phyloP scores from a whole-genome alignment of 768 basidiomycete genomes.

The Hemileccinum rubropunctum region DNA sequence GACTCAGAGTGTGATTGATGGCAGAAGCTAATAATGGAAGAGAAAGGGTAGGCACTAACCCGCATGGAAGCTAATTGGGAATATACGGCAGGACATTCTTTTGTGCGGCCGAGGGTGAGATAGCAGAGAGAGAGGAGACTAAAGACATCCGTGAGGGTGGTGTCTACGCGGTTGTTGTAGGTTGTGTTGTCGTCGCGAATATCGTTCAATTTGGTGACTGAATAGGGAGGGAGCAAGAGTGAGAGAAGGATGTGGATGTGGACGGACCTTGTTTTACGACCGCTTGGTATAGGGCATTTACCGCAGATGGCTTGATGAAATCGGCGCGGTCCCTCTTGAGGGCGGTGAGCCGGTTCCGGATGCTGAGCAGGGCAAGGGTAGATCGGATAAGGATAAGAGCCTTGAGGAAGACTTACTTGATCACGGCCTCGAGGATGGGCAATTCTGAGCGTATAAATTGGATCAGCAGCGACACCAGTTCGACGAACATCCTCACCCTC shows the following conservation, averaged over 20 bases:
- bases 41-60: conserved; percentile 52
- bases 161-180: conserved; percentile 90
- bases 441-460: conserved; percentile 57
- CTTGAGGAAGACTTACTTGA: conserved; percentile 61
- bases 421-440: conserved; percentile 90
- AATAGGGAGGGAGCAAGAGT: neutral
- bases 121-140: conserved; percentile 94
- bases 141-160: conserved; percentile 94
- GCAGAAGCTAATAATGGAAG: neutral
- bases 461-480: conserved; percentile 4
- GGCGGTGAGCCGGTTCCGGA: conserved; percentile 91
- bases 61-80: conserved; percentile 95
- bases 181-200: conserved; percentile 75
- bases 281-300: conserved; percentile 87
- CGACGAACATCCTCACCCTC: conserved; percentile 51
- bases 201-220: conserved; percentile 89
- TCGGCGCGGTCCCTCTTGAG: conserved; percentile 91
- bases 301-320: conserved; percentile 92
- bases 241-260: conserved; percentile 12
- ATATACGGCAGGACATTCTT: conserved; percentile 92
- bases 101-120: conserved; percentile 94
- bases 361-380: conserved; percentile 47
- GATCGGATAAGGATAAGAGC: conserved; percentile 15
- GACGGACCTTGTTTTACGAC: conserved; percentile 86
- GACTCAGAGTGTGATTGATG: neutral